Base-by-base conservation (phyloP, 2,329 filamentous ascomycete genomes). In the Trichothecium roseum region DNA sequence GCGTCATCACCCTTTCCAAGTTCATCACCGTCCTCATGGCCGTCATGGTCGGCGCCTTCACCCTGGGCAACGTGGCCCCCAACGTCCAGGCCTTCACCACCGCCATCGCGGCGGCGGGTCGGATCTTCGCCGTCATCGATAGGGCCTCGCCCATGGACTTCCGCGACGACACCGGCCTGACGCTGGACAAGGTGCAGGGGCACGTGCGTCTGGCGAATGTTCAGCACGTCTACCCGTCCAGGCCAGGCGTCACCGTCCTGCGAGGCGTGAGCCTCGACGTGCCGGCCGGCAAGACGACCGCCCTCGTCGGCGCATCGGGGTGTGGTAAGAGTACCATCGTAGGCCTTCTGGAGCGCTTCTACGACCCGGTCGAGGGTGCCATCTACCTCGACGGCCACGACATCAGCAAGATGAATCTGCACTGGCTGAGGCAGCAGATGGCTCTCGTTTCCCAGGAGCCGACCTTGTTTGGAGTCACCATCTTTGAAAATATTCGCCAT, bases 61-160 rank as follows among this genome's bases (percentile, higher is more conserved):
- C 85, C 38, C 65, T 98, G 24, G 87, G 88, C 31, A 93, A 91
- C 46, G 78, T 94, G 24, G 80, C 81, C 1, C 87, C 91, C 1
- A 86, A 95, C 49, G 60, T 81, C 3, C 85, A 94, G 55, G 84
- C 89, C 22, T 94, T 96, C 48, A 84, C 81, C 2, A 85, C 80
- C 12, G 84, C 79, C 28, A 63, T 93, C 5, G 84, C 85, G 22
- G 89, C 91, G 3, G 87, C 85, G 4, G 74, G 76, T 37, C 96
- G 96, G 64, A 94, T 98, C 42, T 95, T 82, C 64, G 83, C 78
- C 53, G 95, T 88, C 2, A 96, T 96, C 45, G 89, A 96, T 56
- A 81, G 91, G 35, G 50, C 64, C 3, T 95, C 91, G 0, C 87
- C 89, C 1, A 67, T 96, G 32, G 84, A 98, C 50, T 79, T 89